Evolutionary conservation across 164 flowering plant genomes (phyloP), one percentile per base, ranked within the genome.

Genomic region (Aristolochia californica): DNA sequence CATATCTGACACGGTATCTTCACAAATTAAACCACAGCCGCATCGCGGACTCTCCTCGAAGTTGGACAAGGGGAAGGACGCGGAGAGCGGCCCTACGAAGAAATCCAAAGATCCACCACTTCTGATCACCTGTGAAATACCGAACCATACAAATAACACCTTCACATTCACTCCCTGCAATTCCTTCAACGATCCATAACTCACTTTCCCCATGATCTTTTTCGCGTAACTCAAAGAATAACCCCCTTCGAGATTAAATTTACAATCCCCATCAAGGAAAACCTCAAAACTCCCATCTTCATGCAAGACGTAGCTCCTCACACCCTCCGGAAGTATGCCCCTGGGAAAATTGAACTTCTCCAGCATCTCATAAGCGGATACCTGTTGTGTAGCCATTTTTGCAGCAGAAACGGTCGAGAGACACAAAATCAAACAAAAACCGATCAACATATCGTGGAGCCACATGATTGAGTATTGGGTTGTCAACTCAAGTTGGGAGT

Each of bases 241-340:
- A 13, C 72, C 72, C 13, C 61, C 72, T 13, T 67, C 68, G 21
- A 62, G 57, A 7, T 38, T 23, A 30, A 72, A 72, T 28, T 59
- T 55, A 27, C 75, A 72, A n/a, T 68, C 52, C 17, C 66, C 57
- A 50, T 47, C 30, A 2, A 65, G 61, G 43, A 16, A 45, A 1
- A 65, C 69, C 64, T 64, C 72, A 48, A 72, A 72, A 45, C 64
- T 65, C 14, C 62, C 62, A 51, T 72, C 72, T 48, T 72, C 59
- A n/a, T 62, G 51, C 26, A 72, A 48, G 3, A 50, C 60, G 43
- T 68, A 72, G 45, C 61, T 24, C 44, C 62, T 65, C 11, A 58
- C 72, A 27, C 75, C 75, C 52, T 58, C 21, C 21, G 75, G 75
- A 25, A 72, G 66, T 13, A 72, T 68, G 43, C 75, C 75, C 55